Base-by-base conservation (phyloP, 2,329 filamentous ascomycete genomes). In the Botrytis porri region DNA sequence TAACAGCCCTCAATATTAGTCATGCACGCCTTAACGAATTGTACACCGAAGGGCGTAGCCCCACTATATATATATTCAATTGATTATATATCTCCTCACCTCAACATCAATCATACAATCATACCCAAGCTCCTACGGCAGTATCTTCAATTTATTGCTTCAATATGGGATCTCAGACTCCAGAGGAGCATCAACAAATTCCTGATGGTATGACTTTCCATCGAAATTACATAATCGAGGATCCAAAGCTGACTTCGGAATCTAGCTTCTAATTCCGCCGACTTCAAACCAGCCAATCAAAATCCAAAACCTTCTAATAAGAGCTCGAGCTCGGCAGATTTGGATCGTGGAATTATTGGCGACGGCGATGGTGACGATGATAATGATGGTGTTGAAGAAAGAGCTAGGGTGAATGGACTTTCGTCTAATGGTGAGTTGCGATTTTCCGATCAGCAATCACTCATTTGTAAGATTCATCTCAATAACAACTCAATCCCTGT, bases 341-440 rank as follows among this genome's bases (percentile, higher is more conserved):
- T 78, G 71, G 78, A 76, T 57, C 75, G 75, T 54, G 77, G 78
- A 14, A 63, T 78, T 43, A 54, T 78, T 54, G 71, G 73, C n/a
- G 69, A 76, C 18, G 76, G 74, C 41, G 75, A 75, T 70, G 76
- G 75, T 39, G 74, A 76, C 29, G 77, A 78, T 61, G 74, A 76
- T 41, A 74, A 75, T 35, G 75, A 78, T 61, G 74, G 75, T 67
- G 73, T 70, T 8, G 69, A 74, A 29, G 48, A 74, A 63, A 73
- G 65, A 75, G 25, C 75, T 69, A 62, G 71, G 57, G 73, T 77
- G 61, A 77, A 48, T 22, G 6, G 57, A 0, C 67, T 71, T 51
- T 35, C 69, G 45, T 32, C 69, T 9, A 66, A 73, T 71, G 72
- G 67, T 41, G 74, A 76, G 78, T 76, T 22, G 60, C 63, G 14